Conservation (phyloP, 768 basidiomycete genomes). For the Boletales sp. region DNA sequence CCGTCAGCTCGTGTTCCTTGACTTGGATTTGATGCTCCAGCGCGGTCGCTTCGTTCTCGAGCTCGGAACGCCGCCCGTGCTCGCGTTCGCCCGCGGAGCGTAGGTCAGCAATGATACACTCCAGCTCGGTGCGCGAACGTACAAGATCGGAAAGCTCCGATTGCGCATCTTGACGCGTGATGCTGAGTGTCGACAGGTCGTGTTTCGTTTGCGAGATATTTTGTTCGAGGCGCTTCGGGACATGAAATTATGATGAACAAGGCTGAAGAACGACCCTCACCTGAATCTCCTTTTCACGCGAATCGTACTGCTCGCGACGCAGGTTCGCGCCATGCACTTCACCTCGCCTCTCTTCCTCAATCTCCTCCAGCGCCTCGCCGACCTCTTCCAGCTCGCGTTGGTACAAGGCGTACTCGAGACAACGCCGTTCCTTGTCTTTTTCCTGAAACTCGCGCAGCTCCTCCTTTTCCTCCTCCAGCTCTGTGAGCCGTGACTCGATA, state of each 20-base stretch:
- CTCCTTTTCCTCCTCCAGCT: slow-evolving; percentile 97
- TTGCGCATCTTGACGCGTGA: slow-evolving; percentile 73
- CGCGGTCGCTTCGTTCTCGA: slow-evolving; percentile 60
- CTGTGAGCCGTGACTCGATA: slow-evolving; percentile 84
- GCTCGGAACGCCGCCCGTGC: slow-evolving; percentile 57
- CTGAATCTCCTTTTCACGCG: slow-evolving; percentile 81
- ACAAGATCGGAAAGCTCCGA: slow-evolving; percentile 85
- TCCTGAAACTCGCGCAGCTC: slow-evolving; percentile 96
- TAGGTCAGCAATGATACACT: slow-evolving; percentile 80
- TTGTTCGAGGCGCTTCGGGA: slow-evolving; percentile 65
- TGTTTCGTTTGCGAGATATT: slow-evolving; percentile 69
- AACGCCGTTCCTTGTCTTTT: slow-evolving; percentile 91
- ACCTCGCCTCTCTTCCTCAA: slow-evolving; percentile 74
- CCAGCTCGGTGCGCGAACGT: slow-evolving; percentile 78
- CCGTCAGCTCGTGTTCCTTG: slow-evolving; percentile 60
- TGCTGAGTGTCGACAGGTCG: slow-evolving; percentile 60
- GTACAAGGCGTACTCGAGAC: slow-evolving; percentile 92
- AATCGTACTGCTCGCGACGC: slow-evolving; percentile 76
- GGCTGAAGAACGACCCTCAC: slow-evolving; percentile 38
- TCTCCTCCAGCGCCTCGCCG: slow-evolving; percentile 76
- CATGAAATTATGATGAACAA: neutral
- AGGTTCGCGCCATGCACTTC: slow-evolving; percentile 85
- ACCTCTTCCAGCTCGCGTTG: slow-evolving; percentile 90
- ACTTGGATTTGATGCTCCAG: slow-evolving; percentile 58
- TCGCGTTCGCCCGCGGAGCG: slow-evolving; percentile 60